Percentiles rank a stretch among this genome's conserved stretches.
Conservation (phyloP, 345 rosid species). For the Populus davidiana region DNA sequence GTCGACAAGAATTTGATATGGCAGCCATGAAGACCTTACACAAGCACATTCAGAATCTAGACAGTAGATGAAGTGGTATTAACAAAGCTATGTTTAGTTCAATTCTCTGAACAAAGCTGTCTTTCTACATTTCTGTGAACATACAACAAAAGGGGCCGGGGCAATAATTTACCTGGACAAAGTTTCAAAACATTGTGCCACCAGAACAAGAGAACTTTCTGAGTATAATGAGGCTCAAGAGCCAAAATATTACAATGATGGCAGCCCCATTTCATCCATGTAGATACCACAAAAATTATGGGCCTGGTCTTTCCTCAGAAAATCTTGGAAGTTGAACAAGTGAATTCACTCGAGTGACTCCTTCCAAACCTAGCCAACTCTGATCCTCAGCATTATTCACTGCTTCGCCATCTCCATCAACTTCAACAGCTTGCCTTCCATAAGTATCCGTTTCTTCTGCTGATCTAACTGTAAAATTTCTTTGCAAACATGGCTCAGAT, state of each 20-base stretch:
- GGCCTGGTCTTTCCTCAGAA: conserved; percentile 57
- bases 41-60: neutral
- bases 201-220: conserved; percentile 15
- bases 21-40: too few relatives aligned
- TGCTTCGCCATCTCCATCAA: conserved; percentile 36
- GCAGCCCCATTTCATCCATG: conserved; percentile 12
- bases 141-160: conserved; percentile 21
- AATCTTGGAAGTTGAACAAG: conserved; percentile 98
- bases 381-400: conserved; percentile 52
- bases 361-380: conserved; percentile 91
- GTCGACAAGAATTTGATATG: neutral
- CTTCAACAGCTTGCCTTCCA: conserved; percentile 32
- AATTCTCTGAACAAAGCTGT: conserved; percentile 11
- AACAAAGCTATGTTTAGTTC: conserved; percentile 12
- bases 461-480: conserved; percentile 85
- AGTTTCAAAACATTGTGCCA: conserved; percentile 9
- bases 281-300: conserved; percentile 23
- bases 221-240: conserved; percentile 10
- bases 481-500: conserved; percentile 77
- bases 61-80: neutral
- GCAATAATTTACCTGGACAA: conserved; percentile 22
- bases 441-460: conserved; percentile 52
- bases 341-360: conserved; percentile 94
- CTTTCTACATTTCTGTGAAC: conserved; percentile 16
- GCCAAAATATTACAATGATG: conserved; percentile 21